These are phyloP conservation scores for Diaporthe citri DNA, from an alignment of 2,329 filamentous ascomycete genomes.

Conservation along the genomic window DNA sequence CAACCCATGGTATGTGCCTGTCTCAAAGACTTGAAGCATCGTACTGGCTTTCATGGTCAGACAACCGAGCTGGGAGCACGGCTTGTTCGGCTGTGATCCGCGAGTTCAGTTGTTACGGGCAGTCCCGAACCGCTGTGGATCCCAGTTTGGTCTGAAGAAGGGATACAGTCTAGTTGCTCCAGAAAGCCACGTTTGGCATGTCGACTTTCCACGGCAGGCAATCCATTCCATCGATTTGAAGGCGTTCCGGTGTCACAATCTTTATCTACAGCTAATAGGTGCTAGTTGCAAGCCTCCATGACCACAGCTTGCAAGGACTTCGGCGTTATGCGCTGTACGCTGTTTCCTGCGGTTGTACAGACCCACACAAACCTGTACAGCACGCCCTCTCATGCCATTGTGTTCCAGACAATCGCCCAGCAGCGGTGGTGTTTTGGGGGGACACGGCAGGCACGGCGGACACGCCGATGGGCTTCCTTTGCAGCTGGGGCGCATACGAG, in stretches of 20 bases:
- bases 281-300: neutral
- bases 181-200: neutral
- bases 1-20: neutral
- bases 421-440: neutral
- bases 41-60: neutral
- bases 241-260: neutral
- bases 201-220: neutral
- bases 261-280: neutral
- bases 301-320: neutral
- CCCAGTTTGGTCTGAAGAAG: neutral
- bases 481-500: conserved; percentile 28
- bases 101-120: neutral
- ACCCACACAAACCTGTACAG: neutral
- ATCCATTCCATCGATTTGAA: neutral
- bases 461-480: conserved; percentile 12
- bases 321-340: neutral
- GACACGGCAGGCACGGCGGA: conserved; percentile 1
- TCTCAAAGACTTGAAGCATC: neutral
- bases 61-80: neutral
- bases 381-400: neutral
- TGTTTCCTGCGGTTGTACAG: neutral
- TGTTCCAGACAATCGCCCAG: conserved; percentile 1
- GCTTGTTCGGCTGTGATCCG: neutral
- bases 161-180: neutral
- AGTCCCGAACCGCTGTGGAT: neutral